phyloP scores from a whole-genome alignment of 1,284 basidiomycete species.

The Cryptococcus jaspeensis region DNA sequence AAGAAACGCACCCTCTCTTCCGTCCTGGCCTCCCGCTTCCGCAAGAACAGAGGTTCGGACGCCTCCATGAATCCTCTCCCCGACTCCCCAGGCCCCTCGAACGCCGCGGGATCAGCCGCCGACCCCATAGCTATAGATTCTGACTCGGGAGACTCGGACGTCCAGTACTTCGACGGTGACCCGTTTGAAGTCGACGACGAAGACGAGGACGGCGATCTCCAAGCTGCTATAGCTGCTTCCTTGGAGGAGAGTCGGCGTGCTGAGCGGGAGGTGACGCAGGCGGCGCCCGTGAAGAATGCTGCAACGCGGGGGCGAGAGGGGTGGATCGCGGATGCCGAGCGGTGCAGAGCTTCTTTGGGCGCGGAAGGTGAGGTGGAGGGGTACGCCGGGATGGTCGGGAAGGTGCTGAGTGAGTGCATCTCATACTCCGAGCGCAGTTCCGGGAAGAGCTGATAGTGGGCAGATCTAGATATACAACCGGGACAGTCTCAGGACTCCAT shows the following conservation, averaged over 20 bases:
- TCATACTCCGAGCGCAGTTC: neutral
- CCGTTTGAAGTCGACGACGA: neutral
- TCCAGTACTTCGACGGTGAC: conserved; percentile 2
- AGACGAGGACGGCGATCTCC: neutral
- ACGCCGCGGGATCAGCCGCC: no score
- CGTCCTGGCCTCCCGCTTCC: no score
- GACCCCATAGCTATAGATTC: neutral
- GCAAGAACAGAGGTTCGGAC: no score
- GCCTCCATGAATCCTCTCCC: no score
- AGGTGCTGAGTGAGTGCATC: conserved; percentile 12
- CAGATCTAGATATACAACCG: conserved; percentile 7
- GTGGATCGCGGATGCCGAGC: conserved; percentile 17
- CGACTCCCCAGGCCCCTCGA: no score
- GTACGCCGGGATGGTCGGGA: conserved; percentile 24
- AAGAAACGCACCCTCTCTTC: no score
- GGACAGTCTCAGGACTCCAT: conserved; percentile 17
- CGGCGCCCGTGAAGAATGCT: neutral
- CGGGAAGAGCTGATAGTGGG: conserved; percentile 3
- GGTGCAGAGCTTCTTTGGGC: conserved; percentile 7
- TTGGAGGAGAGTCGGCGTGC: neutral
- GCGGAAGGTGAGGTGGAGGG: conserved; percentile 19
- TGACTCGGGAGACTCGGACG: conserved; percentile 3
- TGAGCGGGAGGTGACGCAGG: neutral
- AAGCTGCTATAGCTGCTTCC: conserved; percentile 11
- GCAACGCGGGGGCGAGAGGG: no score